Percentiles rank a stretch among this genome's conserved stretches.
These are phyloP conservation scores for Elaphomyces granulatus DNA, from an alignment of 495 filamentous ascomycete species.

Conservation along the genomic window DNA sequence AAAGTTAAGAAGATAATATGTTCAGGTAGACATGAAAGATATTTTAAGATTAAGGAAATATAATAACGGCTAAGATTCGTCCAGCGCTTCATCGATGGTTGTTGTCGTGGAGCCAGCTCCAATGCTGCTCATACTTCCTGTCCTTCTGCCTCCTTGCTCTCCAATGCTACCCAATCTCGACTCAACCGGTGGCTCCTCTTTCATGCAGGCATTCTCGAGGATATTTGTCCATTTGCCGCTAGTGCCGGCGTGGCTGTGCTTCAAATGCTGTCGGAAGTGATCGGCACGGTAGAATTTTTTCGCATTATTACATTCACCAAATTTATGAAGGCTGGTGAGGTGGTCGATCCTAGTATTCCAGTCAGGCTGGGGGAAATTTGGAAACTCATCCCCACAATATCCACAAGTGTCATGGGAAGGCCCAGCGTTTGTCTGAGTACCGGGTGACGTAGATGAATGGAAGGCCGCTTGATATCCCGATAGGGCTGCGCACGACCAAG, in stretches of 20 bases:
- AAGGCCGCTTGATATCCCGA: constrained; percentile 64
- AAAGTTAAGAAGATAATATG: background rate
- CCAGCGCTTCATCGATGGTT: constrained; percentile 21
- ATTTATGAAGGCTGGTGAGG: constrained; percentile 84
- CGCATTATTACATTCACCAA: constrained; percentile 91
- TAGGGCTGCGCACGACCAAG: constrained; percentile 93
- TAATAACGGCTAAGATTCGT: constrained; percentile 1
- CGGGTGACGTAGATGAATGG: constrained; percentile 48
- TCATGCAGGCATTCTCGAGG: constrained; percentile 93
- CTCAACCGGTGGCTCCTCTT: constrained; percentile 56
- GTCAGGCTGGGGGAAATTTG: constrained; percentile 51
- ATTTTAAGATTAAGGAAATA: background rate
- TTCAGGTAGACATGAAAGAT: background rate
- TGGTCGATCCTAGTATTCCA: constrained; percentile 80
- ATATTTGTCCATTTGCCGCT: constrained; percentile 99
- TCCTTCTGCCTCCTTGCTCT: constrained; percentile 9
- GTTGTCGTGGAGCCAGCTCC: constrained; percentile 14
- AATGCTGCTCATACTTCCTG: constrained; percentile 2
- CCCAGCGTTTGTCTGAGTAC: constrained; percentile 23
- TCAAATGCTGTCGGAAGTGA: constrained; percentile 95
- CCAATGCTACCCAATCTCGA: constrained; percentile 10
- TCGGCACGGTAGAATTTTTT: constrained; percentile 98
- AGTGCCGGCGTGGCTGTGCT: constrained; percentile 92
- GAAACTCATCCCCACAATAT: constrained; percentile 91
- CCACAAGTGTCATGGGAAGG: constrained; percentile 64